phyloP scores from a whole-genome alignment of 2,329 filamentous ascomycete genomes.

The Stagonosporopsis vannaccii region DNA sequence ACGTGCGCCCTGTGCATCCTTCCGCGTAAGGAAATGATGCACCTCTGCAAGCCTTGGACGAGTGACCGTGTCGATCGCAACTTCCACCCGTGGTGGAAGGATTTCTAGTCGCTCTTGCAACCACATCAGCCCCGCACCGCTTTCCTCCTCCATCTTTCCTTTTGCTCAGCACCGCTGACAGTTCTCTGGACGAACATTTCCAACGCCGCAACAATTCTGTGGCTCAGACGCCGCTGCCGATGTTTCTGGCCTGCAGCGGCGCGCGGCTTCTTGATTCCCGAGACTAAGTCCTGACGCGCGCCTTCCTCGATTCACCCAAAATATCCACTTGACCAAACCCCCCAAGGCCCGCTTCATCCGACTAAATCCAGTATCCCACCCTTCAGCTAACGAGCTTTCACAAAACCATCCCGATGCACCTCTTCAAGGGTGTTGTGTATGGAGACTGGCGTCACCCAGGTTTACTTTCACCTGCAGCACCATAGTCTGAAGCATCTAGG shows the following conservation, averaged over 20 bases:
- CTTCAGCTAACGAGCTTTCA: constrained; percentile 8
- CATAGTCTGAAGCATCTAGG: constrained; percentile 12
- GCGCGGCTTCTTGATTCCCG: constrained; percentile 10
- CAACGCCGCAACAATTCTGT: neutral
- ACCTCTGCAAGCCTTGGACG: constrained; percentile 5
- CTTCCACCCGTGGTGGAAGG: constrained; percentile 12
- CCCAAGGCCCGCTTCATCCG: neutral
- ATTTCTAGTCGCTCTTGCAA: constrained; percentile 5
- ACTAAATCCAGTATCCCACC: constrained; percentile 1
- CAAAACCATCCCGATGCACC: neutral
- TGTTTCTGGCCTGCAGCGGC: constrained; percentile 1
- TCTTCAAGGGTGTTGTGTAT: constrained; percentile 1
- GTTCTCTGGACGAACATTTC: neutral
- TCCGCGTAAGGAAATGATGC: constrained; percentile 14
- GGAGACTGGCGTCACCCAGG: constrained; percentile 7
- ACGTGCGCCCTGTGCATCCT: constrained; percentile 11
- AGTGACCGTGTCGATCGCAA: constrained; percentile 14
- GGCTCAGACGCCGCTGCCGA: neutral
- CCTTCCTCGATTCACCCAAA: constrained; percentile 13
- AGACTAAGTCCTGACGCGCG: constrained; percentile 3
- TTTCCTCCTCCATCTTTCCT: neutral
- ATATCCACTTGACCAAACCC: constrained; percentile 5
- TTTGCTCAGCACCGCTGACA: neutral
- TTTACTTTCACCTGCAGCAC: neutral
- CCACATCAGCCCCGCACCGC: constrained; percentile 8